Percentiles rank a stretch among this genome's conserved stretches.
Conservation (phyloP, 208 protist species). For the Sergeia podlipaevii region DNA sequence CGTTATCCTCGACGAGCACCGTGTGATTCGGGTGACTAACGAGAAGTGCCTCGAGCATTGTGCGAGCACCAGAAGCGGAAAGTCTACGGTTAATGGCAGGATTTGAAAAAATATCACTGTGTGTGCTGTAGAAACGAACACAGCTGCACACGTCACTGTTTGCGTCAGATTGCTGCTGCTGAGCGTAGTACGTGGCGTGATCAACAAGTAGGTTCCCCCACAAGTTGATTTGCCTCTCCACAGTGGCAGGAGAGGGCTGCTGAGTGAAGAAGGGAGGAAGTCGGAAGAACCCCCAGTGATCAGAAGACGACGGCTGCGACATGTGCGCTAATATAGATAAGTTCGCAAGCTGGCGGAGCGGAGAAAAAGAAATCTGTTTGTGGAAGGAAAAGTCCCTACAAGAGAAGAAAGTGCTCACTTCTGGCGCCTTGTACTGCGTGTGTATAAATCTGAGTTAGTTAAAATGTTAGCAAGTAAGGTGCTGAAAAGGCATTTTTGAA, state of each 20-base stretch:
- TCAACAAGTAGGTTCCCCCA: constrained; percentile 73
- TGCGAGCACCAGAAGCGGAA: constrained; percentile 29
- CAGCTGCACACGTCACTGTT: constrained; percentile 17
- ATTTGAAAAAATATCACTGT: constrained; percentile 81
- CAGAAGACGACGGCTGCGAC: too few relatives aligned
- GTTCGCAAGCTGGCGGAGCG: too few relatives aligned
- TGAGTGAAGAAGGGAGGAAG: constrained; percentile 86
- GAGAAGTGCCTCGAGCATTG: constrained; percentile 63
- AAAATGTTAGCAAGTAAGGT: too few relatives aligned
- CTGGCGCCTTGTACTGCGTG: too few relatives aligned
- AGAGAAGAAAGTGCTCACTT: too few relatives aligned
- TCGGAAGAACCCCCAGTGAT: constrained; percentile 77
- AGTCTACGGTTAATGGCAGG: constrained; percentile 56
- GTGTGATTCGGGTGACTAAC: constrained; percentile 60
- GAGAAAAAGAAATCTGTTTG: neutral
- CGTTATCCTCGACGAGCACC: constrained; percentile 24
- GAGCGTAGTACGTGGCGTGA: constrained; percentile 68
- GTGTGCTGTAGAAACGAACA: constrained; percentile 59
- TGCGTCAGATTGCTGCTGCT: constrained; percentile 10
- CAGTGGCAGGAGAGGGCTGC: constrained; percentile 58
- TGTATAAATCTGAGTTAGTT: too few relatives aligned
- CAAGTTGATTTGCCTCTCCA: constrained; percentile 47
- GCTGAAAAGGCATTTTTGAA: too few relatives aligned
- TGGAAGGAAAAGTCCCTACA: neutral
- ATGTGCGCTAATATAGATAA: too few relatives aligned